These are phyloP conservation scores for Antitrichia curtipendula DNA, from an alignment of 225 moss, liverwort and hornwort species.

Conservation along the genomic window DNA sequence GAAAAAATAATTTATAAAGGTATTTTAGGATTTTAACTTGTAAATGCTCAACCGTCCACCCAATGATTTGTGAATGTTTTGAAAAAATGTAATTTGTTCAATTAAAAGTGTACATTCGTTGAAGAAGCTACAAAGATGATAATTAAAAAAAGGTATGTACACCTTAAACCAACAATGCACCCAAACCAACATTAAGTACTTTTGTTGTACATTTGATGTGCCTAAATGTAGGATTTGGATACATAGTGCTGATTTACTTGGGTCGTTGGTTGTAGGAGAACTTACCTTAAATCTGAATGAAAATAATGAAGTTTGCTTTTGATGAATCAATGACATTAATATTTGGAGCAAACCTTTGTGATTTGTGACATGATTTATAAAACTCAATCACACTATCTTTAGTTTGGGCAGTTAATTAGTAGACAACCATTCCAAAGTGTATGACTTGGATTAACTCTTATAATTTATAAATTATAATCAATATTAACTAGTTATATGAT, in stretches of 20 bases:
- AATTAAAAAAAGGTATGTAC: background rate
- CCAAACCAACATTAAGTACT: background rate
- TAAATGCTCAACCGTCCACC: too few relatives aligned
- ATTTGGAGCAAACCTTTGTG: background rate
- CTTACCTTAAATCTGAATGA: background rate
- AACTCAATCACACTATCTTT: too few relatives aligned
- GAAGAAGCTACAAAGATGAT: background rate
- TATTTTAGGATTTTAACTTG: too few relatives aligned
- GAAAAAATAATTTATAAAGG: too few relatives aligned
- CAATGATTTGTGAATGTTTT: too few relatives aligned
- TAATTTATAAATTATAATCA: background rate
- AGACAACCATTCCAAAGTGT: background rate
- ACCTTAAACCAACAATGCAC: background rate
- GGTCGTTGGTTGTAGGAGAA: background rate
- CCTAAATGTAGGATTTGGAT: background rate
- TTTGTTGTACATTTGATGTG: background rate
- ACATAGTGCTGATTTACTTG: rapidly evolving
- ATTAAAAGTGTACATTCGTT: background rate
- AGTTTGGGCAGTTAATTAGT: too few relatives aligned
- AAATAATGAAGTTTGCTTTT: background rate
- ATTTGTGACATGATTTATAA: too few relatives aligned
- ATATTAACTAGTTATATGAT: background rate
- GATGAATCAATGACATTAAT: background rate
- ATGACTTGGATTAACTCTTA: rapidly evolving
- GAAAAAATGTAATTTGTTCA: too few relatives aligned